A percentile compares a stretch with the other conserved stretches of the same genome.
Conservation (phyloP, 176 grass and related monocot species). For the Zea luxurians region DNA sequence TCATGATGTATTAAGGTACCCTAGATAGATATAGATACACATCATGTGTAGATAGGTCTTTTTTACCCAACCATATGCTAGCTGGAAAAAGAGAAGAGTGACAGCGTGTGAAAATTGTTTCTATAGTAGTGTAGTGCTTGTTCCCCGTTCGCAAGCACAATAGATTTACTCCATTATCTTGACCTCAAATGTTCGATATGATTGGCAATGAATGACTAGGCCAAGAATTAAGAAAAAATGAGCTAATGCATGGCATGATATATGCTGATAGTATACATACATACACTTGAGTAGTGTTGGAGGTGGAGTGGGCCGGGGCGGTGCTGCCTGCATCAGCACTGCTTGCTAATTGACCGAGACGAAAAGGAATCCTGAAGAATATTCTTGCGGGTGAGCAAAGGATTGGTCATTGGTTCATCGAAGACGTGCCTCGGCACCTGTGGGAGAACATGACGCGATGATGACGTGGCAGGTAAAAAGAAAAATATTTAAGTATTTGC, state of each 20-base stretch:
- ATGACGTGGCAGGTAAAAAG: background rate
- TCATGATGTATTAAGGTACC: no score
- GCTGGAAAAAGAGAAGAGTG: no score
- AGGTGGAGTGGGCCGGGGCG: slow-evolving; percentile 9
- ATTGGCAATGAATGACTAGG: background rate
- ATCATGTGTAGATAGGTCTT: no score
- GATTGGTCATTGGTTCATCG: background rate
- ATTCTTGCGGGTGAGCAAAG: slow-evolving; percentile 18
- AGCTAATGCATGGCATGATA: slow-evolving; percentile 7
- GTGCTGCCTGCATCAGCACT: background rate
- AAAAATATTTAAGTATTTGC: background rate
- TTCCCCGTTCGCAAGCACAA: background rate
- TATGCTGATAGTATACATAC: background rate
- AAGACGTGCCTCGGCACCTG: background rate
- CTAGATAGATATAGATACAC: no score
- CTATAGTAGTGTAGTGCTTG: background rate
- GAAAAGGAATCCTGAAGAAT: slow-evolving; percentile 28
- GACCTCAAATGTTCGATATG: background rate
- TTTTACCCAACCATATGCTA: no score
- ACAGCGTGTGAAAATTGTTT: no score
- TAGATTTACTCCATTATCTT: slow-evolving; percentile 25
- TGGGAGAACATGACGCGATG: slow-evolving; percentile 10
- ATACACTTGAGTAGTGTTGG: background rate
- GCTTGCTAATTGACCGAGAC: slow-evolving; percentile 8
- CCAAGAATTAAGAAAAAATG: background rate